phyloP scores from a whole-genome alignment of 192 early-diverging fungal species.

The Allomyces macrogynus region DNA sequence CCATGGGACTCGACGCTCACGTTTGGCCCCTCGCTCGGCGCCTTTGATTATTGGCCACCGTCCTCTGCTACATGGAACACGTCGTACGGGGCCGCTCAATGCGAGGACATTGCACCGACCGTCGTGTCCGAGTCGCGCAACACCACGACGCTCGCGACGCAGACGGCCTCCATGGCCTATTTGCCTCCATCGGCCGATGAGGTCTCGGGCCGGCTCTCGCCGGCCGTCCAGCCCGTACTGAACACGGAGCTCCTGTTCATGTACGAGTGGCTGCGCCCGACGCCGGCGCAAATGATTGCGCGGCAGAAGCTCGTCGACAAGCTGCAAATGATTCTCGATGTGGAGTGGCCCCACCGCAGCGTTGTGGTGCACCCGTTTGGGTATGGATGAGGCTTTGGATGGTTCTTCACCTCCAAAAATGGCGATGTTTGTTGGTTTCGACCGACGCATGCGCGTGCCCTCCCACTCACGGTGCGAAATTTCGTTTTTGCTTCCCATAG shows the following conservation, averaged over 20 bases:
- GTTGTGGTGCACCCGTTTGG: conserved; percentile 76
- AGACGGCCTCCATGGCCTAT: too few species aligned
- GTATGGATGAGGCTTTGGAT: conserved; percentile 15
- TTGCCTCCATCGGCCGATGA: neutral
- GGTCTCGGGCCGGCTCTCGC: too few species aligned
- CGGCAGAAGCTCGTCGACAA: conserved; percentile 52
- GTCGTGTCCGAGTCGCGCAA: too few species aligned
- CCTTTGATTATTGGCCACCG: neutral
- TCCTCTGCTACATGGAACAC: too few species aligned
- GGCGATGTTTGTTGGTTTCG: conserved; percentile 1
- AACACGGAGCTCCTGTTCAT: too few species aligned
- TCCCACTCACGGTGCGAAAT: conserved; percentile 3
- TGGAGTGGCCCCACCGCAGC: conserved; percentile 60
- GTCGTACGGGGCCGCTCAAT: too few species aligned
- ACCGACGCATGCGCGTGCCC: neutral
- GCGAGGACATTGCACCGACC: too few species aligned
- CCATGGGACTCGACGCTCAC: neutral
- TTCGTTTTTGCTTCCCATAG: conserved; percentile 13
- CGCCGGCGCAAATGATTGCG: too few species aligned
- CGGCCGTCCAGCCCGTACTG: neutral
- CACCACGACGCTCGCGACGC: neutral
- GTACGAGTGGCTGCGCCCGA: too few species aligned
- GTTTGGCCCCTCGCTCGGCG: neutral
- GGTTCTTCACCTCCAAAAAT: neutral
- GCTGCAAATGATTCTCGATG: conserved; percentile 52